Evolutionary conservation across 305 asterid genomes (phyloP).

Genomic region (Euphrasia arctica): DNA sequence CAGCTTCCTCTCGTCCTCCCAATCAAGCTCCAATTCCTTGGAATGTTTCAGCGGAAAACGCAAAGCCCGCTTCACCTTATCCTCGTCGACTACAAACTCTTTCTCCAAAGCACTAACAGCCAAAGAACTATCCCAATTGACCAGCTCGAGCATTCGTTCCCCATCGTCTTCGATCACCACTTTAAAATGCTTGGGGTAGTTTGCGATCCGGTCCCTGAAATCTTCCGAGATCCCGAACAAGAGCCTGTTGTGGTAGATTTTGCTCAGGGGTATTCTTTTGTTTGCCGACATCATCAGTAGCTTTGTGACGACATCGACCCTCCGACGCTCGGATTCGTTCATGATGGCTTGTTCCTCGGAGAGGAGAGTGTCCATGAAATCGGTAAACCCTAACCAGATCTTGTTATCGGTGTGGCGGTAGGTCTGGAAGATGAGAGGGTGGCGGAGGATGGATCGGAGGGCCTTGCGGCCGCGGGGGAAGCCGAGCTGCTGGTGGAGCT

Average conservation of each 20-base stretch:
- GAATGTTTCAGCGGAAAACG: conserved; percentile 71
- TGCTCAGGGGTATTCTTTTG: conserved; percentile 66
- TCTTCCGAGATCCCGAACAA: conserved; percentile 84
- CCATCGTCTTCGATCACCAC: conserved; percentile 63
- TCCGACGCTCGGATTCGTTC: conserved; percentile 45
- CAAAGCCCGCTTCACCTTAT: conserved; percentile 69
- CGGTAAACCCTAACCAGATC: conserved; percentile 83
- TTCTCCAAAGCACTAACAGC: conserved; percentile 72
- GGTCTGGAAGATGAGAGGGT: conserved; percentile 61
- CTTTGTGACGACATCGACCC: conserved; percentile 62
- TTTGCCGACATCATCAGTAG: conserved; percentile 77
- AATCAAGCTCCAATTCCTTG: conserved; percentile 61
- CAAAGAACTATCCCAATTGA: conserved; percentile 69
- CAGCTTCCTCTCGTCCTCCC: conserved; percentile 67
- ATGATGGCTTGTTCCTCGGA: conserved; percentile 38
- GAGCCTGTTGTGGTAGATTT: conserved; percentile 68
- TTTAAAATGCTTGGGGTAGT: conserved; percentile 58
- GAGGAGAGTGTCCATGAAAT: conserved; percentile 53
- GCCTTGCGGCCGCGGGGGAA: conserved; percentile 87
- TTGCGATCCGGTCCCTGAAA: conserved; percentile 67
- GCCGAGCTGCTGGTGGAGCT: conserved; percentile 77
- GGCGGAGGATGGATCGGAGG: conserved; percentile 54
- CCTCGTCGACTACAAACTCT: conserved; percentile 74
- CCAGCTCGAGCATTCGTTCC: conserved; percentile 64
- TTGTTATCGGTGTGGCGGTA: conserved; percentile 71